Evolutionary conservation across 257 asterid species (phyloP), one percentile per base, ranked within the genome.

Genomic region (Nicotiana tabacum): DNA sequence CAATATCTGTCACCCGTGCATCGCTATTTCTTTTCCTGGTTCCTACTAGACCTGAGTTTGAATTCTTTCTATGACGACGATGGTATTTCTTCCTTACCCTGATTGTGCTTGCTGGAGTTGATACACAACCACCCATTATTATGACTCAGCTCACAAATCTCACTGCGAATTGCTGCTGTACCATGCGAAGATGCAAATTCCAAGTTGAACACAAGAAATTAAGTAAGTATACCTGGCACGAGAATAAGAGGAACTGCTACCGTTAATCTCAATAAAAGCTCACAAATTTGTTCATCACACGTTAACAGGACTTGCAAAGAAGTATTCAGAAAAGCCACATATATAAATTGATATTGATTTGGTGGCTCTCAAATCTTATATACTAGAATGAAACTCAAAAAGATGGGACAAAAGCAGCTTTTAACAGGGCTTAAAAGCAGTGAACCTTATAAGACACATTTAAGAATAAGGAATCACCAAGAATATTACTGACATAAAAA

Each of bases 71-170:
- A 39, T 82, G 65, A 65, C 66, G 89, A 2, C 58, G 85, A 6
- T 64, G 90, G 56, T 82, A 93, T 82, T 83, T 91, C 89, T 88
- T 91, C 88, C 83, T 83, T 66, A 68, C 80, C 85, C 78, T 89
- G 30, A 86, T 81, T 5, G 77, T 29, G 66, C 82, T 65, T 74
- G 88, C 84, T 53, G 89, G 87, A 57, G 97, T 82, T 58, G 99
- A 96, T 57, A 91, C 89, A 88, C 99, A 96, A 55, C 85, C 94
- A 46, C 99, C 99, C 99, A 96, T 96, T 85, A 27, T 78, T 35
- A 77, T 21, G 35, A 70, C 82, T 83, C 84, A 87, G 86, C 78
- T 74, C 83, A 85, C 48, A 70, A 65, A 78, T 79, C 66, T 84
- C 43, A 24, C 66, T 33, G 51, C 66, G 60, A 83, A 27, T 74